Evolutionary conservation across 2,329 filamentous ascomycete species (phyloP), one percentile per base, ranked within the genome.

Genomic region (Alternaria sp.): DNA sequence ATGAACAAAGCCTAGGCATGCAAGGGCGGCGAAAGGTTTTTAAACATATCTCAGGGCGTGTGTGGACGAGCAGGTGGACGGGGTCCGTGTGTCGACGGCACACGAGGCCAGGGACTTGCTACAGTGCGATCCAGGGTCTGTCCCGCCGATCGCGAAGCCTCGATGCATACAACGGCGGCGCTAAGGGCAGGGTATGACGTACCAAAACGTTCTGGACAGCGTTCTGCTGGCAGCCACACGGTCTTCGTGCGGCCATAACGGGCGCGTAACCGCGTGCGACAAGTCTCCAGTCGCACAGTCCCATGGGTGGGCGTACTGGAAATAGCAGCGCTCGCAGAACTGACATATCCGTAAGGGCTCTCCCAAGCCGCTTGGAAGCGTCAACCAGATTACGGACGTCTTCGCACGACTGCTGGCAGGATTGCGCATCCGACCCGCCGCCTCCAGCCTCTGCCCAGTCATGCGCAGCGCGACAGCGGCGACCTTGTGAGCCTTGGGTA

Each of bases 111-210:
- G 61, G 62, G 53, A 47, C 53, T 32, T 26, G 36, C 36, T 40
- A 40, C 36, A 40, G 32, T 40, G 26, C 51, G 57, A 61, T 61
- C 57, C 64, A 65, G 70, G 69, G 67, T 68, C 67, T 62, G 60
- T 46, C 46, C n/a, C 50, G 70, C 67, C 65, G 71, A 74, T 74
- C 70, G 51, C 52, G 56, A 61, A 68, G 65, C 67, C 70, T 71
- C 69, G 70, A 73, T 44, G 69, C 67, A 68, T 71, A 70, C 64
- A 62, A 62, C 60, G 65, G 59, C 57, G 43, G 49, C 46, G 59
- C 65, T 68, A 72, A 71, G 36, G 65, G 19, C 66, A 72, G 67
- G 70, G 68, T 69, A 59, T 59, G 60, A 62, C 60, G 60, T 62
- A 62, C 52, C 66, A 57, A 70, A 66, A 63, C 57, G 60, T 70